Evolutionary conservation across 495 filamentous ascomycete genomes (phyloP).

Genomic region (Chaetomium cochliodes): DNA sequence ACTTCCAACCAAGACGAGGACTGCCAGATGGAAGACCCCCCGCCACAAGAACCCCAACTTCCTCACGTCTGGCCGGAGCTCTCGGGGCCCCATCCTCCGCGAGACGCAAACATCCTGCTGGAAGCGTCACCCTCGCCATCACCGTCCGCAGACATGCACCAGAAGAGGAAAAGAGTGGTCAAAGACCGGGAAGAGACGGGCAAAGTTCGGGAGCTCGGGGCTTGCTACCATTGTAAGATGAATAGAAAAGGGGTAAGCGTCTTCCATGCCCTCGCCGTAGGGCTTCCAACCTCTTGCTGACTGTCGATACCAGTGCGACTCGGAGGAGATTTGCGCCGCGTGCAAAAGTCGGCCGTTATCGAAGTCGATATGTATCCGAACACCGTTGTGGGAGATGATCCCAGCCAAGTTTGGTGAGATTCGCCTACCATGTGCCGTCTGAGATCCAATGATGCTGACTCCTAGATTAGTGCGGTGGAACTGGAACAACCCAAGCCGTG

Average conservation of each 20-base stretch:
- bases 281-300: conserved; percentile 4
- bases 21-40: conserved; percentile 25
- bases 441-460: neutral
- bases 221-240: conserved; percentile 28
- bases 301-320: conserved; percentile 11
- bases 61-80: conserved; percentile 25
- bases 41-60: conserved; percentile 14
- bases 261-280: neutral
- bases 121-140: conserved; percentile 1
- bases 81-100: conserved; percentile 9
- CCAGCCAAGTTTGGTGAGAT: neutral
- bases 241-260: conserved; percentile 17
- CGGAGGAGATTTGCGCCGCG: neutral
- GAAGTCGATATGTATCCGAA: conserved; percentile 15
- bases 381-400: neutral
- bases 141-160: conserved; percentile 13
- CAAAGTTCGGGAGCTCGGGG: conserved; percentile 23
- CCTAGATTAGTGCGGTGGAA: conserved; percentile 23
- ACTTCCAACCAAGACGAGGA: conserved; percentile 21
- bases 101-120: conserved; percentile 8
- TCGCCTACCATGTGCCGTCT: neutral
- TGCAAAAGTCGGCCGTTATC: conserved; percentile 8
- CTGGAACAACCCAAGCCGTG: conserved; percentile 15
- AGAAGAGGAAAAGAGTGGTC: conserved; percentile 23
- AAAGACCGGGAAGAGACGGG: conserved; percentile 25